These are phyloP conservation scores for Flagelloscypha sp. DNA, from an alignment of 768 basidiomycete species.

Conservation along the genomic window DNA sequence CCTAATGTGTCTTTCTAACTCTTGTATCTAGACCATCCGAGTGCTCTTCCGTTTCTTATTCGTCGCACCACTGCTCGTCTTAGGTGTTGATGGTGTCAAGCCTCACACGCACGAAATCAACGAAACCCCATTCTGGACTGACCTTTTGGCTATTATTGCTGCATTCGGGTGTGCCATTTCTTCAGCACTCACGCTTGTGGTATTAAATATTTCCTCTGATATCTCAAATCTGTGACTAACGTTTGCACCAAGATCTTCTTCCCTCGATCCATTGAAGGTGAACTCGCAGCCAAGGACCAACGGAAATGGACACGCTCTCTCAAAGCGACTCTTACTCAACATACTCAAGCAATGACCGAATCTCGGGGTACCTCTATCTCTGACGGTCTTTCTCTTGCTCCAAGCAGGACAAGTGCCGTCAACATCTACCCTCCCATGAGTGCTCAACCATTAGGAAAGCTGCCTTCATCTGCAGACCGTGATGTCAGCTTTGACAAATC, in stretches of 20 bases:
- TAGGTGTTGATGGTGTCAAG: conserved; percentile 62
- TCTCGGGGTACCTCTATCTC: neutral
- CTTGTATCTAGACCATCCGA: conserved; percentile 47
- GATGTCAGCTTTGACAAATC: too few species aligned
- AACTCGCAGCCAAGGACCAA: conserved; percentile 47
- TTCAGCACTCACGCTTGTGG: conserved; percentile 67
- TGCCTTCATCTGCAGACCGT: too few species aligned
- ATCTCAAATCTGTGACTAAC: neutral
- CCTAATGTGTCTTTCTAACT: neutral
- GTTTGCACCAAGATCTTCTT: conserved; percentile 67
- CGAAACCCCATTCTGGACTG: conserved; percentile 48
- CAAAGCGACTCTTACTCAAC: neutral
- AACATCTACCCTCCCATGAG: too few species aligned
- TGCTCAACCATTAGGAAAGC: too few species aligned
- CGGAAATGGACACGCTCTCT: conserved; percentile 19
- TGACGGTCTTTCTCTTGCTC: too few species aligned
- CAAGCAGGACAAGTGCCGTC: too few species aligned
- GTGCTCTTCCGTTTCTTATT: conserved; percentile 70
- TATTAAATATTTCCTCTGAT: conserved; percentile 20
- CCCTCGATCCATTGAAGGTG: conserved; percentile 65
- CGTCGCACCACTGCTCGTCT: conserved; percentile 51
- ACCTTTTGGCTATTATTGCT: conserved; percentile 50
- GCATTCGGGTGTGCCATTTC: conserved; percentile 58
- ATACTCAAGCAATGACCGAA: neutral
- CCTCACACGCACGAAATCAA: conserved; percentile 60